Percentiles rank a stretch among this genome's conserved stretches.
phyloP scores from a whole-genome alignment of 2,329 filamentous ascomycete genomes.

The Aureobasidium musti region DNA sequence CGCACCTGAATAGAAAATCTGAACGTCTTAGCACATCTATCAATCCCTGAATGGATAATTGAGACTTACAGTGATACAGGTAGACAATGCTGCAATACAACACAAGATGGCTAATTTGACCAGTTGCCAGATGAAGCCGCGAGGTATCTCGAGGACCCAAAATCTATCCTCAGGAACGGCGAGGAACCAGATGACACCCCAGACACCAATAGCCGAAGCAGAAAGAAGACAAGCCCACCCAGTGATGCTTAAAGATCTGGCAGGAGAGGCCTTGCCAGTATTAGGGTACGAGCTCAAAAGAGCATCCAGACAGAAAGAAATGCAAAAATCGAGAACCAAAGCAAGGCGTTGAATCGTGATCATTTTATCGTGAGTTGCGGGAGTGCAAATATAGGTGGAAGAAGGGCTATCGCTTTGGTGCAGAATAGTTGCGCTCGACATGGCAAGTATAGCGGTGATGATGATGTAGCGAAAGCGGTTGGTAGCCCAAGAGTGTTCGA shows the following conservation, averaged over 20 bases:
- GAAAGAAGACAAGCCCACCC: conserved; percentile 40
- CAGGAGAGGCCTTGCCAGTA: background rate
- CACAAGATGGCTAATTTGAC: conserved; percentile 37
- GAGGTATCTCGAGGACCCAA: conserved; percentile 45
- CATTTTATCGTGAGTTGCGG: conserved; percentile 42
- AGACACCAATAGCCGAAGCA: conserved; percentile 43
- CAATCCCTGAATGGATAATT: too few relatives aligned
- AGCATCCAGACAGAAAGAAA: conserved; percentile 42
- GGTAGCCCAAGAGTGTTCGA: conserved; percentile 40
- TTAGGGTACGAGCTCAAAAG: conserved; percentile 11
- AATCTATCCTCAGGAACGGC: conserved; percentile 43
- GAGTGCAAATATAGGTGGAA: conserved; percentile 55
- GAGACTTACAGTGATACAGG: conserved; percentile 38
- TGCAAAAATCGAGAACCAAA: conserved; percentile 46
- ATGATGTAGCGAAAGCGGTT: conserved; percentile 45
- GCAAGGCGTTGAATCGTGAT: conserved; percentile 45
- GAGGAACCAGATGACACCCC: conserved; percentile 42
- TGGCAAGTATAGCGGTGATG: conserved; percentile 43
- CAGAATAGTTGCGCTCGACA: conserved; percentile 45
- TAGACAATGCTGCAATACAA: conserved; percentile 36
- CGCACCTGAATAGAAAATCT: conserved; percentile 48
- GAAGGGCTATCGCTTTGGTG: conserved; percentile 42
- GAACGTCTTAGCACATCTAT: conserved; percentile 25
- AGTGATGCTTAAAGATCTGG: conserved; percentile 32
- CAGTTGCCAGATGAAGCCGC: conserved; percentile 44